A percentile compares a stretch with the other conserved stretches of the same genome.
phyloP scores from a whole-genome alignment of 805 yeast species.

The Ogataea dorogensis region DNA sequence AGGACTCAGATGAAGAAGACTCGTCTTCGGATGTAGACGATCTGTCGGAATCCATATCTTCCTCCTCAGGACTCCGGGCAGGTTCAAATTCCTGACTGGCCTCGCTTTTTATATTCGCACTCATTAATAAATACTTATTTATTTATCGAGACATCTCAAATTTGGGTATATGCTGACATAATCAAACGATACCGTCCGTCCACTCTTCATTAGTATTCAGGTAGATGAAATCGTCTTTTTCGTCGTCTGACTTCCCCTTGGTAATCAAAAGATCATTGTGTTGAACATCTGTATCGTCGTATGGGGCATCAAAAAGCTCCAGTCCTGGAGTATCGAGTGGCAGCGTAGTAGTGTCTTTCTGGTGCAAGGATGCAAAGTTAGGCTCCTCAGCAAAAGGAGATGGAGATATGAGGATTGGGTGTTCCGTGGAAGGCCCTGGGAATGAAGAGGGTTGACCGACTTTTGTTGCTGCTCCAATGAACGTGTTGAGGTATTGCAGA shows the following conservation, averaged over 20 bases:
- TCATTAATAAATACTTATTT: slow-evolving; percentile 8
- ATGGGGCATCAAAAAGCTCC: slow-evolving; percentile 19
- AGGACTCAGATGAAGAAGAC: slow-evolving; percentile 4
- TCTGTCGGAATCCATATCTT: slow-evolving; percentile 7
- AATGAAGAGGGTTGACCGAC: slow-evolving; percentile 25
- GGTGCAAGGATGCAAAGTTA: slow-evolving; percentile 8
- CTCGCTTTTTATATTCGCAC: slow-evolving; percentile 8
- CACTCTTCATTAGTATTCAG: slow-evolving; percentile 6
- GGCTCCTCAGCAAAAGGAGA: slow-evolving; percentile 17
- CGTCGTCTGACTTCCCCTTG: slow-evolving; percentile 8
- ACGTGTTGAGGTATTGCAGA: slow-evolving; percentile 34
- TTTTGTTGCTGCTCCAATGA: slow-evolving; percentile 31
- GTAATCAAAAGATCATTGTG: slow-evolving; percentile 11
- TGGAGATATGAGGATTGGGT: slow-evolving; percentile 25
- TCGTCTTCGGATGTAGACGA: slow-evolving; percentile 15
- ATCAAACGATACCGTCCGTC: slow-evolving; percentile 8
- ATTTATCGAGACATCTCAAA: slow-evolving; percentile 3
- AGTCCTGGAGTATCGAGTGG: slow-evolving; percentile 19
- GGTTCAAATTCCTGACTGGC: neutral
- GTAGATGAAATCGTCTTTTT: slow-evolving; percentile 12
- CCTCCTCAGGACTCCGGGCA: slow-evolving; percentile 1
- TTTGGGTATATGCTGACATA: slow-evolving; percentile 6
- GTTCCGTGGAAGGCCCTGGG: slow-evolving; percentile 44
- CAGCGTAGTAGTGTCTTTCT: slow-evolving; percentile 6
- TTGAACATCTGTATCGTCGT: slow-evolving; percentile 11